Base-by-base conservation (phyloP, 177 flowering plant genomes). In the Vitis hybrid region DNA sequence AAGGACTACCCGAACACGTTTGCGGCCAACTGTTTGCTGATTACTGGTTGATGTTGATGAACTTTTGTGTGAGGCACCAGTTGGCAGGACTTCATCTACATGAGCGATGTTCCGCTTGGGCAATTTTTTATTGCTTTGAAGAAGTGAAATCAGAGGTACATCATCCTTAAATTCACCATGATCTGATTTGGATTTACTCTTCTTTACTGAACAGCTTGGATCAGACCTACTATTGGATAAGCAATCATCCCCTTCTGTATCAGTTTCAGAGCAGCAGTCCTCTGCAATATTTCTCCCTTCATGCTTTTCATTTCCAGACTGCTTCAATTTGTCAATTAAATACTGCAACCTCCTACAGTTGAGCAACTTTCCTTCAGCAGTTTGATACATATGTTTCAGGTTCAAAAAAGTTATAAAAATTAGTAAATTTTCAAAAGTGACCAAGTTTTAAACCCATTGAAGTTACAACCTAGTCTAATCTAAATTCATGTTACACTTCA, bases 191-290 rank as follows among this genome's bases (percentile, higher is more conserved):
- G 80, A 77, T 69, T 75, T 80, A 58, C 66, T 62, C 38, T 12
- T 77, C 33, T 73, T 70, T 15, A 75, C 73, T 8, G 89, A 86
- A 72, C 56, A 63, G 73, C 80, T 58, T 60, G 59, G 73, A 71
- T 76, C 72, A 19, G 83, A 85, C 65, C 67, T 78, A 73, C 63
- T 59, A 71, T 79, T 79, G 66, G 89, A 80, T 22, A 71, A 38
- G 69, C 62, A 61, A 71, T 77, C 83, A 65, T 81, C 78, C 20
- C 80, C 87, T 73, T 85, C 97, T 67, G 95, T 80, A 66, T 89
- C 97, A 74, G 95, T 90, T 75, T 96, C 99, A 75, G 97, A 83
- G 79, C 98, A 92, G 74, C 80, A 77, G 55, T 91, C 90, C 28
- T 9, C 70, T 20, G 54, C 62, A 67, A 58, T 14, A 66, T 77